A percentile compares a stretch with the other conserved stretches of the same genome.
These are phyloP conservation scores for Neonectria punicea DNA, from an alignment of 2,329 filamentous ascomycete genomes.

Conservation along the genomic window DNA sequence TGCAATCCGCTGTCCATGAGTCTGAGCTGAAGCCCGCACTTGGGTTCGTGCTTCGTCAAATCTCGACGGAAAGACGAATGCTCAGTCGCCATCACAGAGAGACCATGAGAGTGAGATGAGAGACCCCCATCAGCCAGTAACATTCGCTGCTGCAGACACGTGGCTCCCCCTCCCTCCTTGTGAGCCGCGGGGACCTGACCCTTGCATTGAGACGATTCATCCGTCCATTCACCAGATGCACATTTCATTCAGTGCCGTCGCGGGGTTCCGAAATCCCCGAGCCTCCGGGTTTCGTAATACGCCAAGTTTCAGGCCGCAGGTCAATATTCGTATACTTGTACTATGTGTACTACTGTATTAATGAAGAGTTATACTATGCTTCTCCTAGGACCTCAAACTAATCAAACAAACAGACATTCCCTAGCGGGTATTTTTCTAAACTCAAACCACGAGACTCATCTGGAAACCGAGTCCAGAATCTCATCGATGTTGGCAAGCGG, in stretches of 20 bases:
- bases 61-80: not conserved
- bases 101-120: not conserved
- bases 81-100: not conserved
- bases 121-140: constrained; percentile 6
- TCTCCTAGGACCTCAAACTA: no score
- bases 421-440: not conserved
- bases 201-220: constrained; percentile 9
- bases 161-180: constrained; percentile 4
- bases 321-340: no score
- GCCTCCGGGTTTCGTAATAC: not conserved
- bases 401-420: not conserved
- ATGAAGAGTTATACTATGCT: no score
- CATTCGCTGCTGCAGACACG: constrained; percentile 8
- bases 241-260: not conserved
- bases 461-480: constrained; percentile 27
- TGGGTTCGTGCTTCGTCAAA: not conserved
- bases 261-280: not conserved
- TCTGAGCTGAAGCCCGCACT: not conserved
- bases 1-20: not conserved
- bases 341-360: no score
- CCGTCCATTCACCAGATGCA: not conserved
- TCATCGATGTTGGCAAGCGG: constrained; percentile 44
- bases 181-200: constrained; percentile 7
- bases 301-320: not conserved
- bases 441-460: not conserved